phyloP scores from a whole-genome alignment of 352 stramenopile species.

The Blastocystis sp. region DNA sequence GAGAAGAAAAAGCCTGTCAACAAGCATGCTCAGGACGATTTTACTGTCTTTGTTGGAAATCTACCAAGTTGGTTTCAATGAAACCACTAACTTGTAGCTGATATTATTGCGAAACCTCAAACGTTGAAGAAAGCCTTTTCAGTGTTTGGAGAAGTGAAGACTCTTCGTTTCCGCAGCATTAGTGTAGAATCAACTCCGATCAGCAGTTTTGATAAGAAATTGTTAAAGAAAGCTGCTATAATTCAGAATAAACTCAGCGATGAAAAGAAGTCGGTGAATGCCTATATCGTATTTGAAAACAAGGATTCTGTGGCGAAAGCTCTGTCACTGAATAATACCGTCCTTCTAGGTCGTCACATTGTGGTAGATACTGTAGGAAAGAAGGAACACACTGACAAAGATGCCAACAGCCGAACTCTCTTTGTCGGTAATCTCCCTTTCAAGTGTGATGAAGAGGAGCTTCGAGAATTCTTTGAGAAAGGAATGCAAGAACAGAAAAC shows the following conservation, averaged over 20 bases:
- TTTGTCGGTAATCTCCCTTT: slow-evolving; percentile 80
- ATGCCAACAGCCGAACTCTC: slow-evolving; percentile 69
- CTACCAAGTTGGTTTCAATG: slow-evolving; percentile 2
- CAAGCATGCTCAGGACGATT: slow-evolving; percentile 11
- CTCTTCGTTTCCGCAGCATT: slow-evolving; percentile 15
- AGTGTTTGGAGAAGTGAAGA: slow-evolving; percentile 12
- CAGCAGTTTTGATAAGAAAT: slow-evolving; percentile 46
- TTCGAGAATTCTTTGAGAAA: slow-evolving; percentile 71
- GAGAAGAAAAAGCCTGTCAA: slow-evolving; percentile 20
- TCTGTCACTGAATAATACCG: slow-evolving; percentile 45
- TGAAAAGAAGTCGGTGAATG: slow-evolving; percentile 60
- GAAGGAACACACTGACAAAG: not conserved
- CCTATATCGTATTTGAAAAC: slow-evolving; percentile 52
- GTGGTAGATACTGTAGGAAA: slow-evolving; percentile 26
- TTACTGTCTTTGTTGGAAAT: slow-evolving; percentile 36
- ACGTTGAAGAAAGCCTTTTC: slow-evolving; percentile 38
- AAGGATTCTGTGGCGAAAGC: slow-evolving; percentile 22
- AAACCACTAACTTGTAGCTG: not conserved
- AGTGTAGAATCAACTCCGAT: slow-evolving; percentile 25
- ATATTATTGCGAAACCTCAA: slow-evolving; percentile 1
- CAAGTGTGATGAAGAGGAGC: slow-evolving; percentile 72
- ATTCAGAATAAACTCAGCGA: slow-evolving; percentile 58
- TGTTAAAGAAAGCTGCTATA: slow-evolving; percentile 48
- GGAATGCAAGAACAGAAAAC: slow-evolving; percentile 64
- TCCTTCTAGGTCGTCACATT: slow-evolving; percentile 53